Conservation (phyloP, 2,329 filamentous ascomycete genomes). For the Xylaria sp. region DNA sequence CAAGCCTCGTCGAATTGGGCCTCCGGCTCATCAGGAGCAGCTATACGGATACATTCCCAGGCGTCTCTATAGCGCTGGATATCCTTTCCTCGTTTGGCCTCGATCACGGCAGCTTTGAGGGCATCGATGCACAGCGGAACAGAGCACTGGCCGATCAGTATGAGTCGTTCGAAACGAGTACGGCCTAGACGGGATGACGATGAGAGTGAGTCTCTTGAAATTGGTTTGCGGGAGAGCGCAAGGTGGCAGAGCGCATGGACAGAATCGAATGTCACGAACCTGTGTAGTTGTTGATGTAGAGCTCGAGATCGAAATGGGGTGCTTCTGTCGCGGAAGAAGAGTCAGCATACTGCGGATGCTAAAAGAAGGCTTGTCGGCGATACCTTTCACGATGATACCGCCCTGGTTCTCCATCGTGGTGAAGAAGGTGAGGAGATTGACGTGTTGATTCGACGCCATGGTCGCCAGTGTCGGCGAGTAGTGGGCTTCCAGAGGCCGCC, state of each 20-base stretch:
- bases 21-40: slow-evolving; percentile 63
- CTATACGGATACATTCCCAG: slow-evolving; percentile 57
- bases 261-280: slow-evolving; percentile 47
- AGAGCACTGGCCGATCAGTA: slow-evolving; percentile 74
- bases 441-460: slow-evolving; percentile 36
- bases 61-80: slow-evolving; percentile 65
- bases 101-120: slow-evolving; percentile 67
- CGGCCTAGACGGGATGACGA: slow-evolving; percentile 51
- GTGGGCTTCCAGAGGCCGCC: background rate
- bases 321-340: slow-evolving; percentile 47
- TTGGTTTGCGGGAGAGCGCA: background rate
- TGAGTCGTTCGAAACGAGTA: slow-evolving; percentile 73
- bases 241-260: background rate
- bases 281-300: slow-evolving; percentile 83
- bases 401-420: slow-evolving; percentile 43
- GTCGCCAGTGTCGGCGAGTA: slow-evolving; percentile 32
- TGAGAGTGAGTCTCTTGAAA: slow-evolving; percentile 1
- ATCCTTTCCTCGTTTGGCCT: slow-evolving; percentile 73
- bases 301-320: slow-evolving; percentile 86
- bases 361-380: background rate
- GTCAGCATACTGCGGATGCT: slow-evolving; percentile 1
- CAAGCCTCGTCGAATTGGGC: slow-evolving; percentile 65
- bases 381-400: slow-evolving; percentile 39
- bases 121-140: slow-evolving; percentile 73
- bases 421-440: slow-evolving; percentile 40